These are phyloP conservation scores for Xylaria flabelliformis DNA, from an alignment of 495 filamentous ascomycete genomes.

Conservation along the genomic window DNA sequence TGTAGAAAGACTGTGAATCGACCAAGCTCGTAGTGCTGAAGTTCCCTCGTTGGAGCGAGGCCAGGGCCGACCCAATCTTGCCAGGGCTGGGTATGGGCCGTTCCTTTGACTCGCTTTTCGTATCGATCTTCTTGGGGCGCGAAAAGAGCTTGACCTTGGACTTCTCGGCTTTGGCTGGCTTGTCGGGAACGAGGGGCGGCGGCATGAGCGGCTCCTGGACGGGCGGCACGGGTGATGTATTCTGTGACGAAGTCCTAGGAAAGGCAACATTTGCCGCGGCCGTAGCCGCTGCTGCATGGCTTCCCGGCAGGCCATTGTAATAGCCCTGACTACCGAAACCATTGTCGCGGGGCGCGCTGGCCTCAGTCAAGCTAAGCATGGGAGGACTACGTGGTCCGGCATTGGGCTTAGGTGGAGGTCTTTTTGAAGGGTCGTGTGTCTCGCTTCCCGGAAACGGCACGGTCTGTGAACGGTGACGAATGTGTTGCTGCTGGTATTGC, in stretches of 20 bases:
- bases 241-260: slow-evolving; percentile 63
- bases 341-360: slow-evolving; percentile 60
- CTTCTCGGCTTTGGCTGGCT: slow-evolving; percentile 74
- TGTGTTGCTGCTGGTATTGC: slow-evolving; percentile 60
- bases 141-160: slow-evolving; percentile 93
- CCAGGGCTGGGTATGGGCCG: slow-evolving; percentile 79
- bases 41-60: slow-evolving; percentile 70
- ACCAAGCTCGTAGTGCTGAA: slow-evolving; percentile 78
- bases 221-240: slow-evolving; percentile 56
- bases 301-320: slow-evolving; percentile 72
- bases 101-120: slow-evolving; percentile 73
- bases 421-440: slow-evolving; percentile 39
- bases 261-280: slow-evolving; percentile 89
- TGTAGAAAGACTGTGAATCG: slow-evolving; percentile 82
- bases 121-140: slow-evolving; percentile 81
- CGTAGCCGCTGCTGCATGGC: slow-evolving; percentile 70
- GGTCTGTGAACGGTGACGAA: slow-evolving; percentile 75
- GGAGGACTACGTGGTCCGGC: slow-evolving; percentile 62
- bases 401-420: slow-evolving; percentile 45
- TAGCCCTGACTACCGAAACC: slow-evolving; percentile 61
- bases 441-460: slow-evolving; percentile 56
- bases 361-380: slow-evolving; percentile 59
- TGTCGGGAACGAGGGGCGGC: slow-evolving; percentile 60
- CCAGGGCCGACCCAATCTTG: slow-evolving; percentile 70
- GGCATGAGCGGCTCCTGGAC: slow-evolving; percentile 41